These are phyloP conservation scores for Leccinum fallax DNA, from an alignment of 1,284 basidiomycete genomes.

Conservation along the genomic window DNA sequence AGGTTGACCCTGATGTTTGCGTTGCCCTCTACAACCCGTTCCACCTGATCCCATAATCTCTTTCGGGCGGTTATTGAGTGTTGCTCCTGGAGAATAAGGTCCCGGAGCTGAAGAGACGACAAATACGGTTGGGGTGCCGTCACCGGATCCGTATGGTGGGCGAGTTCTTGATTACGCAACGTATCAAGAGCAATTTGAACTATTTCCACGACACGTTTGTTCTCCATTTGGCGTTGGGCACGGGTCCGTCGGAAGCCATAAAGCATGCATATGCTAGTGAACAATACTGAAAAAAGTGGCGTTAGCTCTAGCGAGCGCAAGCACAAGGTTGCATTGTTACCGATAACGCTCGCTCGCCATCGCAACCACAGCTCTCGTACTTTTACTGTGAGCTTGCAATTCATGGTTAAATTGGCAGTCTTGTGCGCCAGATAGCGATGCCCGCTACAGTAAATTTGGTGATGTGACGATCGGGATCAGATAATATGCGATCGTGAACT, in stretches of 20 bases:
- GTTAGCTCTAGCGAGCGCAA: constrained; percentile 18
- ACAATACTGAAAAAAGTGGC: constrained; percentile 33
- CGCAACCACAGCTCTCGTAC: constrained; percentile 65
- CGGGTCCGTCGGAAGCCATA: constrained; percentile 45
- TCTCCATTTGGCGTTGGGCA: constrained; percentile 61
- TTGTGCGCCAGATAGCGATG: constrained; percentile 78
- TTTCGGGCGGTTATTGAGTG: constrained; percentile 71
- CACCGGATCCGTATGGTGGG: constrained; percentile 85
- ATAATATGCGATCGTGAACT: constrained; percentile 40
- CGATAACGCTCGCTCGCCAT: constrained; percentile 69
- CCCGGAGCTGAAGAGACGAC: constrained; percentile 88
- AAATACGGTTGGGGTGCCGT: constrained; percentile 79
- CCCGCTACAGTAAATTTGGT: constrained; percentile 49
- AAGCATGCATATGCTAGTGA: constrained; percentile 37
- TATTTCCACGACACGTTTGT: constrained; percentile 71
- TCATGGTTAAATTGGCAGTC: constrained; percentile 69
- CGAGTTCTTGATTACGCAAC: constrained; percentile 84
- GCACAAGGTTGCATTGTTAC: constrained; percentile 45
- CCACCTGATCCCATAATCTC: constrained; percentile 85
- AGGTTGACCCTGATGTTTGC: constrained; percentile 90
- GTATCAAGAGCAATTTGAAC: constrained; percentile 81
- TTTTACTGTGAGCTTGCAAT: constrained; percentile 73
- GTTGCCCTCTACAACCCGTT: constrained; percentile 89
- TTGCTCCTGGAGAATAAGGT: constrained; percentile 84
- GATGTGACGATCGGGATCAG: constrained; percentile 28